Evolutionary conservation across 441 rosid genomes (phyloP), one percentile per base, ranked within the genome.

Genomic region (Euphorbia schlechtendalii): DNA sequence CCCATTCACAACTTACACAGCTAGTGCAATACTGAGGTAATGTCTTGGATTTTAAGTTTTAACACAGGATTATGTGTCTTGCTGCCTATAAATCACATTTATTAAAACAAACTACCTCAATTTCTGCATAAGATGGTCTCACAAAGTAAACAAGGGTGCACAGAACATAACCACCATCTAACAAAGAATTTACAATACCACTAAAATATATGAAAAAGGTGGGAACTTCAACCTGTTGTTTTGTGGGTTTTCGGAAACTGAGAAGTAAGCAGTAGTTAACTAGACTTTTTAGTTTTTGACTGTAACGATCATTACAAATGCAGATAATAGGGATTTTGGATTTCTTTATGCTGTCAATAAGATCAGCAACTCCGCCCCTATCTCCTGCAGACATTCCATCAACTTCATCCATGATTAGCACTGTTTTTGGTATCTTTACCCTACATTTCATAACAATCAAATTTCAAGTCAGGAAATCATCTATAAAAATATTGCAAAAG

Each of bases 351-450:
- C 96, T 91, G 56, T 96, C 97, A 74, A 94, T 91, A 72, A 94
- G 97, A 77, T 94, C 97, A 21, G 97, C 92, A 70, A 94, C 71
- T 78, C 99, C 99, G 70, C 97, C 97, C 80, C 99, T 83, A 80
- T 94, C 99, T 58, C 99, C 99, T 63, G 99, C 99, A 63, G 99
- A 94, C 99, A 94, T 94, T 59, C 99, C 99, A 86, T 94, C 97
- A 45, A 90, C 97, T 86, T 94, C 99, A 73, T 94, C 99, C 99
- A 94, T 94, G 70, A 94, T 87, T 57, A 94, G 82, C 74, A 90
- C 99, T 52, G 90, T 77, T 70, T 88, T 93, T 20, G 76, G 84
- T 74, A 73, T 84, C 78, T 87, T 88, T 43, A 84, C 80, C 78
- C 99, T 94, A 77, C n/a, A 27, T 73, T 71, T 65, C 57, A 73